phyloP scores from a whole-genome alignment of 2,329 filamentous ascomycete species.

The Helicocarpus griseus region DNA sequence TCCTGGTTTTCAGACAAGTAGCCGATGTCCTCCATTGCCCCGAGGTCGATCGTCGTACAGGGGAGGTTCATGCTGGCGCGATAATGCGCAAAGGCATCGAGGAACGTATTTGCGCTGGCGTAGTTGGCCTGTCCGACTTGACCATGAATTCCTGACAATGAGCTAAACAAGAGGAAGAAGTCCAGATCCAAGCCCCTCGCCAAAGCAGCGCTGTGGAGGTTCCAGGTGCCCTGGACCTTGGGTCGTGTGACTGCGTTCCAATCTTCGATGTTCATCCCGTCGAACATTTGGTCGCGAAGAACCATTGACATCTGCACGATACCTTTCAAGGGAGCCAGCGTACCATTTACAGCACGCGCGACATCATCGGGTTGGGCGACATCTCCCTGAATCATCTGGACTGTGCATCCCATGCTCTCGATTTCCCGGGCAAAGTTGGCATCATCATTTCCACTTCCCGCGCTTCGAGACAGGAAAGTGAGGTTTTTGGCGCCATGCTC shows the following conservation, averaged over 20 bases:
- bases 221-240: constrained; percentile 32
- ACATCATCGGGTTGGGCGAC: constrained; percentile 10
- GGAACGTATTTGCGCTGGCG: too few species aligned
- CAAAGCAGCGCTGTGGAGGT: constrained; percentile 28
- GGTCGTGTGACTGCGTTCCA: constrained; percentile 28
- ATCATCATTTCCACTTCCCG: constrained; percentile 11
- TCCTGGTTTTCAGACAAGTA: too few species aligned
- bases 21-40: too few species aligned
- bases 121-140: too few species aligned
- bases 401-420: constrained; percentile 5
- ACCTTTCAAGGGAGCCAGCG: constrained; percentile 21
- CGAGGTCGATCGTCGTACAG: too few species aligned
- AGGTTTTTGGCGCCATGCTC: constrained; percentile 18
- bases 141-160: too few species aligned
- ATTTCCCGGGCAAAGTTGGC: constrained; percentile 7
- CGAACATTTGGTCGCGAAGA: constrained; percentile 23
- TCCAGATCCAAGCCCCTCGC: too few species aligned
- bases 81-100: too few species aligned
- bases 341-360: constrained; percentile 1
- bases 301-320: constrained; percentile 24
- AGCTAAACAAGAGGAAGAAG: too few species aligned
- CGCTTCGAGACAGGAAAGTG: constrained; percentile 21
- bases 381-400: constrained; percentile 17
- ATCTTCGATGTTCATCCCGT: constrained; percentile 31
- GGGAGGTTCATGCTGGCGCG: too few species aligned